Percentiles rank a stretch among this genome's conserved stretches.
These are phyloP conservation scores for Phellopilus nigrolimitatus DNA, from an alignment of 1,284 basidiomycete species.

Conservation along the genomic window DNA sequence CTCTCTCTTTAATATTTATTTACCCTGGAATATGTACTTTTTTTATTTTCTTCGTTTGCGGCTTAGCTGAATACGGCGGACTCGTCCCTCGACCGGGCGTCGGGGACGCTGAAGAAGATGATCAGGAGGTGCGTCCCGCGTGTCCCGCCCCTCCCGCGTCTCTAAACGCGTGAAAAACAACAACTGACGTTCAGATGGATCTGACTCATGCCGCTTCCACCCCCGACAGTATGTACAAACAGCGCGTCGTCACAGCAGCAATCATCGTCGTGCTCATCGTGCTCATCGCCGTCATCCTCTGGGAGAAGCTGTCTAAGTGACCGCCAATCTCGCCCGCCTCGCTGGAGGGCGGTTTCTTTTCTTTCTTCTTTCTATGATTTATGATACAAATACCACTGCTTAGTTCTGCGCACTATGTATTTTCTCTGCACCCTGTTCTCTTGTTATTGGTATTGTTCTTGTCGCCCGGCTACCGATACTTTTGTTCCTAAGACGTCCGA, in stretches of 20 bases:
- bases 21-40: background rate
- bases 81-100: conserved; percentile 65
- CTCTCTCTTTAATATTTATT: conserved; percentile 8
- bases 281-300: conserved; percentile 66
- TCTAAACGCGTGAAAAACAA: background rate
- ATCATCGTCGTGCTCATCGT: conserved; percentile 68
- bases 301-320: conserved; percentile 56
- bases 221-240: conserved; percentile 74
- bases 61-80: conserved; percentile 64
- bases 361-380: background rate
- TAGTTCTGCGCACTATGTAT: background rate
- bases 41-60: background rate
- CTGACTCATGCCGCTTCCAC: background rate
- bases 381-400: background rate
- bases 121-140: conserved; percentile 54
- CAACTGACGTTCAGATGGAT: background rate
- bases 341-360: background rate
- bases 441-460: background rate
- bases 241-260: conserved; percentile 63
- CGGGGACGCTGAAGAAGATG: conserved; percentile 73
- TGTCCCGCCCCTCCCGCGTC: background rate
- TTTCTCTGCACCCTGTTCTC: background rate
- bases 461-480: too few species aligned
- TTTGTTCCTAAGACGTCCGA: too few species aligned
- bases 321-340: background rate